Evolutionary conservation across 495 filamentous ascomycete species (phyloP).

Genomic region (Cercophora sp.): DNA sequence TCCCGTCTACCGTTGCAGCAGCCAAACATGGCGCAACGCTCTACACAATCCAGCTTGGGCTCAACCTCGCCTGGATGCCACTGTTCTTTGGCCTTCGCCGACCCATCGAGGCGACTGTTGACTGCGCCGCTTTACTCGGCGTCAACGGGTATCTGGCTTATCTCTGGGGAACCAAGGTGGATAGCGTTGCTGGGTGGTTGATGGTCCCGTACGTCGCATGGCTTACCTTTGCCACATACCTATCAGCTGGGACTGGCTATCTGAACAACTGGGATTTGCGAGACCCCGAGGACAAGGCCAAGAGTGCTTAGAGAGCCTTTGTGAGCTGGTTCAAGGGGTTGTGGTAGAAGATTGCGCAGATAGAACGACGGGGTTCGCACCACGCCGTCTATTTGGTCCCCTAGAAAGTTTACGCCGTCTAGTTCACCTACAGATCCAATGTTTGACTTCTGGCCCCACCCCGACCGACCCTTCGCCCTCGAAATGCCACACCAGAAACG

Average conservation of each 20-base stretch:
- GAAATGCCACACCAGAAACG: too few species aligned
- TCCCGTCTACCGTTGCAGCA: slow-evolving; percentile 20
- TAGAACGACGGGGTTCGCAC: too few species aligned
- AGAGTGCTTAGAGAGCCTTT: background rate
- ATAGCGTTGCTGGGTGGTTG: slow-evolving; percentile 65
- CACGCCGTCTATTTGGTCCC: too few species aligned
- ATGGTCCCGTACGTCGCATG: slow-evolving; percentile 77
- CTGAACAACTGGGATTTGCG: slow-evolving; percentile 68
- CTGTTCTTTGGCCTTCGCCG: slow-evolving; percentile 75
- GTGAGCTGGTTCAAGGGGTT: slow-evolving; percentile 4
- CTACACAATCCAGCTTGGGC: slow-evolving; percentile 76
- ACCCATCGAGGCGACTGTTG: slow-evolving; percentile 67
- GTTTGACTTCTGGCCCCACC: too few species aligned
- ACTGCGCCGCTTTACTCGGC: slow-evolving; percentile 69
- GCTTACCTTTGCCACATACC: slow-evolving; percentile 79
- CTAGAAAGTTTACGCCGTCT: too few species aligned
- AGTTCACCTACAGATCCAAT: too few species aligned
- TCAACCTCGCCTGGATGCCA: slow-evolving; percentile 91
- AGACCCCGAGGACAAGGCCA: slow-evolving; percentile 7
- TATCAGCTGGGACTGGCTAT: slow-evolving; percentile 66
- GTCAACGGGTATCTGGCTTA: slow-evolving; percentile 66
- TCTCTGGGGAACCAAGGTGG: slow-evolving; percentile 64
- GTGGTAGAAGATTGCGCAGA: background rate
- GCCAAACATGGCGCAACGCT: slow-evolving; percentile 63
- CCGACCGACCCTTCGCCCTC: too few species aligned